These are phyloP conservation scores for Paramarasmius palmivorus DNA, from an alignment of 1,284 basidiomycete genomes.

Conservation along the genomic window DNA sequence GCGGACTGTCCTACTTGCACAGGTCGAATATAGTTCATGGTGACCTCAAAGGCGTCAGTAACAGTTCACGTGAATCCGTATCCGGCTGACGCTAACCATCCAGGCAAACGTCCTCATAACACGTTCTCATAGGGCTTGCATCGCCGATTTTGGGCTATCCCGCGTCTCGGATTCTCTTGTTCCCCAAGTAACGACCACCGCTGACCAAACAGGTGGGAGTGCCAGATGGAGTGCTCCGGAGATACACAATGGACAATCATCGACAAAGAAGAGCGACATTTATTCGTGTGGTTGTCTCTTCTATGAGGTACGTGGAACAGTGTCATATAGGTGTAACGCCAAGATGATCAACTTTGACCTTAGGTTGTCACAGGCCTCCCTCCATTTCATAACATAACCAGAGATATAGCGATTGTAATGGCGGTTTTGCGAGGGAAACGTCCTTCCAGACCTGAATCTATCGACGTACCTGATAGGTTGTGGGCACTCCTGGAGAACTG, in stretches of 20 bases:
- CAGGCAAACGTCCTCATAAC: conserved; percentile 14
- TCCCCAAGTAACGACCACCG: background rate
- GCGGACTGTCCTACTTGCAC: background rate
- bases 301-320: background rate
- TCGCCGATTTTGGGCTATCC: conserved; percentile 13
- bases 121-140: conserved; percentile 5
- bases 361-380: too few species aligned
- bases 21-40: background rate
- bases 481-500: too few species aligned
- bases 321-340: too few species aligned
- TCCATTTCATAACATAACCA: too few species aligned
- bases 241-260: background rate
- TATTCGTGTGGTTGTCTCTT: background rate
- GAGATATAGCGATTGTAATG: too few species aligned
- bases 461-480: too few species aligned
- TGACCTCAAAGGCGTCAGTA: background rate
- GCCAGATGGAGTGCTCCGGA: background rate
- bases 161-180: background rate
- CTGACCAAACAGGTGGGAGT: background rate
- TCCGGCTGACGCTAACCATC: background rate
- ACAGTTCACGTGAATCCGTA: background rate
- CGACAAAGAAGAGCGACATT: background rate
- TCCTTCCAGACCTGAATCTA: too few species aligned
- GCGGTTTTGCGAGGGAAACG: too few species aligned
- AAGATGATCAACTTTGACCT: too few species aligned